These are phyloP conservation scores for Aspergillus spinulosporus DNA, from an alignment of 2,329 filamentous ascomycete species.

Conservation along the genomic window DNA sequence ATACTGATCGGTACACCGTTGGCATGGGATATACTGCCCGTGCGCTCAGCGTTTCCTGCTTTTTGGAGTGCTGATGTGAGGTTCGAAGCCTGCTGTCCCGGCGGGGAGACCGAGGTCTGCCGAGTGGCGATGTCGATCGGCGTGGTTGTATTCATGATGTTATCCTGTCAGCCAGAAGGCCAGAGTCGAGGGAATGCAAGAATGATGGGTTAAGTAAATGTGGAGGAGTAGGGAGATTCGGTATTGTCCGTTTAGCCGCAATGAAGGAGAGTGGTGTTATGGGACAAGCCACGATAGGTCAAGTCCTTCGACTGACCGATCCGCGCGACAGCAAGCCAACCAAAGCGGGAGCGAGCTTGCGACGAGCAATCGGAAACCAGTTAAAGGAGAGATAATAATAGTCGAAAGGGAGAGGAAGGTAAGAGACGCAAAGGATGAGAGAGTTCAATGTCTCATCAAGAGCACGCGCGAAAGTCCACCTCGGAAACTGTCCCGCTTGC, in stretches of 20 bases:
- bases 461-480: conserved; percentile 31
- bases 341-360: conserved; percentile 50
- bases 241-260: conserved; percentile 8
- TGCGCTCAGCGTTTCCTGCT: conserved; percentile 45
- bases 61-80: conserved; percentile 61
- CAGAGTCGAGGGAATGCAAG: conserved; percentile 28
- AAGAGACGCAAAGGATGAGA: conserved; percentile 46
- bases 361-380: conserved; percentile 47
- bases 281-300: conserved; percentile 50
- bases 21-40: conserved; percentile 47
- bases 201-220: not conserved
- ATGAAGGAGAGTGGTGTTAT: conserved; percentile 31
- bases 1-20: conserved; percentile 40
- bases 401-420: conserved; percentile 48
- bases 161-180: conserved; percentile 33
- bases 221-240: conserved; percentile 20
- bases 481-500: conserved; percentile 40
- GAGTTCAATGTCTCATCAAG: conserved; percentile 42
- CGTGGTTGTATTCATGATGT: conserved; percentile 55
- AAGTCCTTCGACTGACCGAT: conserved; percentile 42
- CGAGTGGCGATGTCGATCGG: conserved; percentile 63
- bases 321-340: conserved; percentile 46
- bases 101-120: conserved; percentile 60
- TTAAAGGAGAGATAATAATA: conserved; percentile 53
- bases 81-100: conserved; percentile 49